Evolutionary conservation across 805 yeast species (phyloP).

Genomic region (Tetrapisispora taiwanensis): DNA sequence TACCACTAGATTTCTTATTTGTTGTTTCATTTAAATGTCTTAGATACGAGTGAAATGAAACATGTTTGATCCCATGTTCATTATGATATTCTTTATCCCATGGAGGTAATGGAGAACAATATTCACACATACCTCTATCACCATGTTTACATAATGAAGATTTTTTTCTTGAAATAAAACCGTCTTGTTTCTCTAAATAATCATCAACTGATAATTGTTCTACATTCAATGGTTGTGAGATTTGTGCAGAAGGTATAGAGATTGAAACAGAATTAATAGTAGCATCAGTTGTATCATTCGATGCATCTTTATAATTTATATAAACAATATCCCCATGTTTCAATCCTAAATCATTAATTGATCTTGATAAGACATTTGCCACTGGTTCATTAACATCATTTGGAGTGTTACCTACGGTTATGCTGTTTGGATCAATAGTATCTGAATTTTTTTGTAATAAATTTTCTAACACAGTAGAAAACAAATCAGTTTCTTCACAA

Average conservation of each 20-base stretch:
- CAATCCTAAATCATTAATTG: constrained; percentile 37
- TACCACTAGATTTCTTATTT: constrained; percentile 46
- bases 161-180: constrained; percentile 56
- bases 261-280: background rate
- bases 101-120: constrained; percentile 91
- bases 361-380: constrained; percentile 15
- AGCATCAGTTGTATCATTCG: background rate
- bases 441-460: background rate
- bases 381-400: constrained; percentile 21
- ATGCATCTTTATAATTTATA: constrained; percentile 29
- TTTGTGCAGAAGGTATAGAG: background rate
- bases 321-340: constrained; percentile 54
- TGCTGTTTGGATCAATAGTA: constrained; percentile 16
- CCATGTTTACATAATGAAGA: constrained; percentile 74
- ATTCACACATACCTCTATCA: constrained; percentile 95
- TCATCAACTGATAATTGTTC: constrained; percentile 60
- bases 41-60: constrained; percentile 75
- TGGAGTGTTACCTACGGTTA: constrained; percentile 23
- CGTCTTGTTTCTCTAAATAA: constrained; percentile 52
- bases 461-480: constrained; percentile 25
- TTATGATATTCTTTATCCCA: constrained; percentile 76
- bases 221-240: constrained; percentile 17
- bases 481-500: constrained; percentile 33
- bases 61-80: constrained; percentile 73
- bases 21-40: constrained; percentile 59